Percentiles rank a stretch among this genome's conserved stretches.
Evolutionary conservation across 805 yeast genomes (phyloP).

Genomic region (Candida boidinii): DNA sequence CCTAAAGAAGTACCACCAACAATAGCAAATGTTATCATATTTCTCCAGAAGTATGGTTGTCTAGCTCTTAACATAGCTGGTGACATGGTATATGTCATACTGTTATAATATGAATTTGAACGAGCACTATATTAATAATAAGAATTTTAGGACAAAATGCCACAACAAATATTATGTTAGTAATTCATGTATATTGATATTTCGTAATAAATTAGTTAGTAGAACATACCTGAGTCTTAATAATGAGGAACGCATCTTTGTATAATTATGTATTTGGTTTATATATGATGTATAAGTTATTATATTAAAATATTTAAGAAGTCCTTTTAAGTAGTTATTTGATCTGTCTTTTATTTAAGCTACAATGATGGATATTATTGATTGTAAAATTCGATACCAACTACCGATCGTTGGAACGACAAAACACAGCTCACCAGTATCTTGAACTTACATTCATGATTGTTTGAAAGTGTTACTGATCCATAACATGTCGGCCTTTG

Average conservation of each 20-base stretch:
- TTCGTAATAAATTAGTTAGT: neutral
- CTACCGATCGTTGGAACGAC: too few species aligned
- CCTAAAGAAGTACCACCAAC: conserved; percentile 60
- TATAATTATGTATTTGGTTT: neutral
- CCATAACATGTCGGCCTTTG: too few species aligned
- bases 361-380: too few species aligned
- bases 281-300: neutral
- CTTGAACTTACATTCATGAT: too few species aligned
- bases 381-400: too few species aligned
- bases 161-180: conserved; percentile 8
- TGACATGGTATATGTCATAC: conserved; percentile 59
- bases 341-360: too few species aligned
- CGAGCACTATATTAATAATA: conserved; percentile 9
- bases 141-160: too few species aligned
- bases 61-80: conserved; percentile 92
- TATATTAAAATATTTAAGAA: too few species aligned
- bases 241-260: conserved; percentile 2
- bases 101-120: conserved; percentile 29
- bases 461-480: too few species aligned
- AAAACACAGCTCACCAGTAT: too few species aligned
- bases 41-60: conserved; percentile 74
- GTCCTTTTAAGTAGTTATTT: too few species aligned
- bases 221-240: neutral
- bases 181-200: neutral
- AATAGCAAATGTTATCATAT: conserved; percentile 52